Evolutionary conservation across 768 basidiomycete genomes (phyloP), one percentile per base, ranked within the genome.

Genomic region (Auricularia heimuer): DNA sequence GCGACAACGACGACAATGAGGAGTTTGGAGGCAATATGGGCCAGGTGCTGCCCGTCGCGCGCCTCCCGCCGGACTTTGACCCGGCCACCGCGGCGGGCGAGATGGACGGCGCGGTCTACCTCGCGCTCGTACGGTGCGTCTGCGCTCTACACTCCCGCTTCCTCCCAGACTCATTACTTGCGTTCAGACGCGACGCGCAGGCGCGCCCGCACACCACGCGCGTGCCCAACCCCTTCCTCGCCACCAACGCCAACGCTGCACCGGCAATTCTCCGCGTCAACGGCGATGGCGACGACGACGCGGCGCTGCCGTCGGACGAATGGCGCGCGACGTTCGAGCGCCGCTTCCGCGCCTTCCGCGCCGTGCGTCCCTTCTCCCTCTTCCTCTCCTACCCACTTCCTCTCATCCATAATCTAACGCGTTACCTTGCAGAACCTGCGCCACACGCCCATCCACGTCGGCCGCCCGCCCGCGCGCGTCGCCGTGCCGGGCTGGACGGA

Each of bases 111-210:
- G 68, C 88, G 80, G 81, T 92, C 69, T 92, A 93, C 73, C 79
- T 93, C 54, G 92, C 92, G 74, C 84, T 84, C 62, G 91, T 92
- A 54, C 82, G 91, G 91, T 90, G 71, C 62, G 77, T 0, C 39
- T 69, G 62, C 61, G 56, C 18, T 34, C 4, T 24, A 61, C 12
- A 34, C 8, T 62, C 16, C 2, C 36, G 7, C 36, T 6, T 35
- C 29, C 47, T 63, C 24, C 47, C 63, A 71, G 33, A 44, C n/a
- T 62, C 34, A 54, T 61, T 29, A 33, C 39, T 36, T 21, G 29
- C 36, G 29, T 60, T 63, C 37, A 92, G 91, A 68, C 87, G 91
- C 64, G 88, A 91, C 71, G 86, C 88, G 63, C 82, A 83, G 37
- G 70, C 75, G 62, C 78, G 90, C 18, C 91, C 91, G 6, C 82